Evolutionary conservation across 306 rosid species (phyloP).

Genomic region (Sechiopsis laciniata): DNA sequence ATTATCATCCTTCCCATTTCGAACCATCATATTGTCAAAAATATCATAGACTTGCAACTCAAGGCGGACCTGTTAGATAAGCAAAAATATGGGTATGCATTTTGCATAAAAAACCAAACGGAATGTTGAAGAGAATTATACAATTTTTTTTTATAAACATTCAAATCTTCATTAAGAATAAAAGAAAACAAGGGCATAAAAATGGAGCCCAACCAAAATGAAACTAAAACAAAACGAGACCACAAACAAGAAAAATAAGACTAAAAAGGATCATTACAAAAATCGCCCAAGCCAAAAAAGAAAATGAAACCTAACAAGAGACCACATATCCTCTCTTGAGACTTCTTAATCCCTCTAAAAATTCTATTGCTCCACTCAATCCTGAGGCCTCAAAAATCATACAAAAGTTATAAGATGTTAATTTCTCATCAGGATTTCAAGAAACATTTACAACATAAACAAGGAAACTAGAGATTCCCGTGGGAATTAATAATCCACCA

Average conservation of each 20-base stretch:
- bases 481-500: not conserved
- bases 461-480: not conserved
- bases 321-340: not conserved
- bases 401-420: not conserved
- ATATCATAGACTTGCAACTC: conserved; percentile 69
- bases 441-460: not conserved
- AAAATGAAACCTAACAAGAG: not conserved
- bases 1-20: conserved; percentile 32
- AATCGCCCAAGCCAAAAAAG: not conserved
- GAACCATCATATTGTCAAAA: conserved; percentile 35
- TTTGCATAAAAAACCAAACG: conserved; percentile 8
- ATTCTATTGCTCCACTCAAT: not conserved
- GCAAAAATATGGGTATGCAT: not conserved
- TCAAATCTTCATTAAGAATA: not conserved
- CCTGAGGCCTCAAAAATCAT: not conserved
- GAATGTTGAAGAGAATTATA: not conserved
- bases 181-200: not conserved
- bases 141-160: not conserved
- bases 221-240: not conserved
- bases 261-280: not conserved
- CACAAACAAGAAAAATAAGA: not conserved
- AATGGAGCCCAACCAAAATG: not conserved
- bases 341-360: not conserved
- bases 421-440: not conserved
- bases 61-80: conserved; percentile 51